phyloP scores from a whole-genome alignment of 2,329 filamentous ascomycete genomes.

The Colletotrichum musae region DNA sequence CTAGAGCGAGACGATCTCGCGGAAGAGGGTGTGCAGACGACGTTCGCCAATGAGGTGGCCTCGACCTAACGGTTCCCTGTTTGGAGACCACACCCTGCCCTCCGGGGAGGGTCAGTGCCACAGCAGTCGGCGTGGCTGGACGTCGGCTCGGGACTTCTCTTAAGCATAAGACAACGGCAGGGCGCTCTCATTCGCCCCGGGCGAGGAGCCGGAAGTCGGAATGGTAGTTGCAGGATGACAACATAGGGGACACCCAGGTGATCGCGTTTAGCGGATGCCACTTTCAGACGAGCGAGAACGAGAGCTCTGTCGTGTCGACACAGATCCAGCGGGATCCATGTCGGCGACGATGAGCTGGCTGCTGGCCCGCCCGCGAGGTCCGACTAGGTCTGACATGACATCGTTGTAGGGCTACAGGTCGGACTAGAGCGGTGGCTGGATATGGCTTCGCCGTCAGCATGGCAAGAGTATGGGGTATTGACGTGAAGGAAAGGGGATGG shows the following conservation, averaged over 20 bases:
- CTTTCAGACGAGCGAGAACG: neutral
- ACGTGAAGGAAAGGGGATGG: slow-evolving; percentile 1
- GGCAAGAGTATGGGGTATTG: slow-evolving; percentile 22
- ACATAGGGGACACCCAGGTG: slow-evolving; percentile 15
- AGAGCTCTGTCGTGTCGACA: neutral
- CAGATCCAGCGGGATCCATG: neutral
- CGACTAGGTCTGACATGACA: slow-evolving; percentile 33
- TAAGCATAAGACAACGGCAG: slow-evolving; percentile 37
- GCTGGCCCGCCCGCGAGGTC: neutral
- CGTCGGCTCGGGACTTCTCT: slow-evolving; percentile 28
- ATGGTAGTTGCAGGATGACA: slow-evolving; percentile 36
- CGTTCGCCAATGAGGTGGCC: slow-evolving; percentile 14
- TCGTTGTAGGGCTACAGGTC: slow-evolving; percentile 28
- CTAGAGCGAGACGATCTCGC: slow-evolving; percentile 35
- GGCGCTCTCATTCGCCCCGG: slow-evolving; percentile 20
- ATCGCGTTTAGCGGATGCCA: neutral
- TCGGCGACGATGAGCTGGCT: slow-evolving; percentile 2
- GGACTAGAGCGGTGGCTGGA: slow-evolving; percentile 23
- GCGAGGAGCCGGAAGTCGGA: slow-evolving; percentile 35
- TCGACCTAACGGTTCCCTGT: slow-evolving; percentile 30
- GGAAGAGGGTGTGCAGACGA: slow-evolving; percentile 40
- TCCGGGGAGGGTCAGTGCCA: slow-evolving; percentile 26
- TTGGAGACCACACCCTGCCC: slow-evolving; percentile 13
- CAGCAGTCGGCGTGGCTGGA: slow-evolving; percentile 17
- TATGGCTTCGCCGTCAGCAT: slow-evolving; percentile 34